Conservation (phyloP, 1,139 yeast genomes). For the Meyerozyma carpophila region DNA sequence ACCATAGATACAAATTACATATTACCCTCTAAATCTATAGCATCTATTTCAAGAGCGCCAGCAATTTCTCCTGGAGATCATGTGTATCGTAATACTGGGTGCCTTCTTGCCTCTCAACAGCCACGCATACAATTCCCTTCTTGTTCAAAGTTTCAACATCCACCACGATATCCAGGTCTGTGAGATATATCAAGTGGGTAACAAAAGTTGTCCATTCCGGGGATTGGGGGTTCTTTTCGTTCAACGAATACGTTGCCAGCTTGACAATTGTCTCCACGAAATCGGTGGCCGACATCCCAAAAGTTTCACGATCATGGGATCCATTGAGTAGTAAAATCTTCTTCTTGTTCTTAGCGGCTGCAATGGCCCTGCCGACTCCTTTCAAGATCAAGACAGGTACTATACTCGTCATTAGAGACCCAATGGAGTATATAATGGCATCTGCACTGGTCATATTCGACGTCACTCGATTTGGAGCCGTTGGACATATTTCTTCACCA, state of each 20-base stretch:
- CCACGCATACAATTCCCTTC: constrained; percentile 44
- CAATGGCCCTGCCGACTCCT: constrained; percentile 63
- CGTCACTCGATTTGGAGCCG: constrained; percentile 62
- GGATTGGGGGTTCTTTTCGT: constrained; percentile 4
- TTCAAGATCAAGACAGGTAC: constrained; percentile 70
- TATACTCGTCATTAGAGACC: constrained; percentile 82
- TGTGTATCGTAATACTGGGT: constrained; percentile 31
- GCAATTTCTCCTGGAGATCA: constrained; percentile 29
- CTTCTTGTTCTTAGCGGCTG: constrained; percentile 26
- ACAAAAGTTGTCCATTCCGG: constrained; percentile 38
- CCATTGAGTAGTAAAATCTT: constrained; percentile 67
- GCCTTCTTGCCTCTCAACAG: constrained; percentile 25
- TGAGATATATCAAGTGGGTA: constrained; percentile 54
- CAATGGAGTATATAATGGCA: constrained; percentile 71
- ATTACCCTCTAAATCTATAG: too few relatives aligned
- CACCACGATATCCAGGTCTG: constrained; percentile 42
- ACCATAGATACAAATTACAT: neutral
- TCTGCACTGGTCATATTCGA: constrained; percentile 48
- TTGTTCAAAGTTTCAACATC: constrained; percentile 27
- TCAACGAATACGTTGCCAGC: constrained; percentile 39
- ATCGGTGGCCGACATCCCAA: constrained; percentile 55
- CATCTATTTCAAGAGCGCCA: neutral
- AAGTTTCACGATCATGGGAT: constrained; percentile 69
- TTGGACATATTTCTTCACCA: constrained; percentile 82
- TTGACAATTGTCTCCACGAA: constrained; percentile 52